Evolutionary conservation across 1,284 basidiomycete species (phyloP), one percentile per base, ranked within the genome.

Genomic region (Irpex sp.): DNA sequence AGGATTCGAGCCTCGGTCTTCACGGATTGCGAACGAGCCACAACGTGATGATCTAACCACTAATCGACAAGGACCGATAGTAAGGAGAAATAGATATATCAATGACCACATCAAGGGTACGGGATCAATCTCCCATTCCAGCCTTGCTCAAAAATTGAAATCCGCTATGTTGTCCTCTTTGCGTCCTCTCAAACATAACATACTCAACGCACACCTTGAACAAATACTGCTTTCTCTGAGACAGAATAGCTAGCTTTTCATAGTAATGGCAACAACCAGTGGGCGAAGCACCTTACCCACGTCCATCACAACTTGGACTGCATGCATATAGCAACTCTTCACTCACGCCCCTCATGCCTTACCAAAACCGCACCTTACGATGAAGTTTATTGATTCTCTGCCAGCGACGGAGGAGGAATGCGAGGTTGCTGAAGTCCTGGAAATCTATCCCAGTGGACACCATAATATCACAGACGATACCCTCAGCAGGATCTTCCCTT

Each of bases 401-500:
- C 74, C 73, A 1, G 69, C 68, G 55, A 78, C 77, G 17, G 74
- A 80, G 61, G 81, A 83, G 50, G 84, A 87, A 67, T 82, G 81
- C 68, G 79, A 80, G 65, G 76, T 82, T 63, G 81, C 86, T 63
- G 80, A 80, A 53, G 83, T 86, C 69, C 78, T 89, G 26, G 74
- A 82, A 60, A 75, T 90, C 66, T 79, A 68, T 71, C 49, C 58
- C 64, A 71, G 64, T 68, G 72, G 54, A 5, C 47, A 68, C 26
- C 65, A 68, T 36, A 61, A 61, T 36, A 77, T 95, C 19, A 83
- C 81, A 35, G 88, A 95, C 70, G 82, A 86, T 53, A 81, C 86
- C 47, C 81, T 98, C 51, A 81, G 83, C 46, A 70, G 75, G 6
- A 82, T 93, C 17, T 77, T 97, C 61, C 73, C 77, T 0, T 76